A percentile compares a stretch with the other conserved stretches of the same genome.
Evolutionary conservation across 768 basidiomycete genomes (phyloP).

Genomic region (Lepiota brunneoincarnata): DNA sequence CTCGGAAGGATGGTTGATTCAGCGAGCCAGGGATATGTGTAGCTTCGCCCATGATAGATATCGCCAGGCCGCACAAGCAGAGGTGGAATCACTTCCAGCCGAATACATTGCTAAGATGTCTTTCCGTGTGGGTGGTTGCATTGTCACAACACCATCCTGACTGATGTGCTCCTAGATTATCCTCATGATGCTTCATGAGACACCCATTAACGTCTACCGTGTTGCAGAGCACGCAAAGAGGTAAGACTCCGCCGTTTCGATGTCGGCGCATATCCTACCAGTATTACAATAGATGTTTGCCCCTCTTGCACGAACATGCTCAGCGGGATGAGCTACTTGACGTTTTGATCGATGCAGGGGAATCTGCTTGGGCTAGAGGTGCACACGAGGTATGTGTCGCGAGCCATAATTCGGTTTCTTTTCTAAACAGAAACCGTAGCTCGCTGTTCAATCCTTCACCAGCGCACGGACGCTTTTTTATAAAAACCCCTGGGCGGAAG

Average conservation of each 20-base stretch:
- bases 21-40: slow-evolving; percentile 73
- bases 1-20: slow-evolving; percentile 71
- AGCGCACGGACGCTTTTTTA: slow-evolving; percentile 56
- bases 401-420: not conserved
- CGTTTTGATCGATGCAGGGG: slow-evolving; percentile 65
- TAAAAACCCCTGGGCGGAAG: slow-evolving; percentile 50
- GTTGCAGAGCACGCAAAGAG: slow-evolving; percentile 69
- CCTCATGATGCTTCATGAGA: slow-evolving; percentile 67
- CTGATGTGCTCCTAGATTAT: slow-evolving; percentile 46
- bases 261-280: not conserved
- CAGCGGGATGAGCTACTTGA: slow-evolving; percentile 60
- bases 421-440: slow-evolving; percentile 29
- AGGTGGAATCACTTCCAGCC: slow-evolving; percentile 47
- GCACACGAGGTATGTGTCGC: slow-evolving; percentile 62
- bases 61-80: slow-evolving; percentile 66
- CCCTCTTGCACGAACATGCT: slow-evolving; percentile 56
- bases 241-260: slow-evolving; percentile 25
- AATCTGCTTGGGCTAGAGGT: slow-evolving; percentile 68
- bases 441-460: slow-evolving; percentile 59
- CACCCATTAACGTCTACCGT: slow-evolving; percentile 59
- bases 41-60: slow-evolving; percentile 75
- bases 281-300: slow-evolving; percentile 46
- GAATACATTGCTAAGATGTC: slow-evolving; percentile 64
- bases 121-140: slow-evolving; percentile 45
- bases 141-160: not conserved